phyloP scores from a whole-genome alignment of 106 monocot genomes.

The Xerophyta viscosa region DNA sequence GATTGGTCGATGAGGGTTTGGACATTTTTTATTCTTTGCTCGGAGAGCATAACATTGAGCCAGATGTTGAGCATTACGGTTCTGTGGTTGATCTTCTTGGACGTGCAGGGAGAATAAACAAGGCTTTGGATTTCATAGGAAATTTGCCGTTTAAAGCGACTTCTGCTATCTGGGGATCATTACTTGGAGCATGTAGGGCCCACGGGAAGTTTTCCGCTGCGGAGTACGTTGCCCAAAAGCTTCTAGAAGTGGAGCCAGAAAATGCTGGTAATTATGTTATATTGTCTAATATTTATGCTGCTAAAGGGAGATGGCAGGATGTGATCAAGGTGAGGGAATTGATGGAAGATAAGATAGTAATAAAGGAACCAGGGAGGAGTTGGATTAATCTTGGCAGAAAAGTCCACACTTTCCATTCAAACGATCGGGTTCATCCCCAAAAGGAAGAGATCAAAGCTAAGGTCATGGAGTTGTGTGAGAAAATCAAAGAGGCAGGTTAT shows the following conservation, averaged over 20 bases:
- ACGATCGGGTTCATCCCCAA: conserved; percentile 24
- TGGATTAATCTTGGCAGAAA: conserved; percentile 28
- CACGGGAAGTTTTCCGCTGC: conserved; percentile 41
- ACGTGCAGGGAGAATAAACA: conserved; percentile 49
- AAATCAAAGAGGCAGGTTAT: conserved; percentile 42
- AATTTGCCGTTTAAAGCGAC: conserved; percentile 64
- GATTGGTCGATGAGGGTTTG: conserved; percentile 57
- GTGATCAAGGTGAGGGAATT: conserved; percentile 32
- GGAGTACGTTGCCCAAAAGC: conserved; percentile 42
- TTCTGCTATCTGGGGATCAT: conserved; percentile 53
- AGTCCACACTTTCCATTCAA: conserved; percentile 20
- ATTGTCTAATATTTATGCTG: conserved; percentile 67
- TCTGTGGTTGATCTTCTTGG: conserved; percentile 66
- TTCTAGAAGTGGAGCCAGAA: conserved; percentile 39
- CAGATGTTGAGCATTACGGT: conserved; percentile 53
- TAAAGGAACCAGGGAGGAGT: conserved; percentile 39
- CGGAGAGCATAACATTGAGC: conserved; percentile 15
- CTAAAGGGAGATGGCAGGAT: conserved; percentile 54
- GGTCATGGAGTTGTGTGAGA: conserved; percentile 29
- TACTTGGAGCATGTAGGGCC: conserved; percentile 55
- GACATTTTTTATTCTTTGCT: conserved; percentile 31
- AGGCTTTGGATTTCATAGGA: conserved; percentile 42
- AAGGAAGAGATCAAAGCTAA: conserved; percentile 29
- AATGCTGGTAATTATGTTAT: conserved; percentile 65
- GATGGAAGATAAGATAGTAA: conserved; percentile 43